Evolutionary conservation across 805 yeast species (phyloP), one percentile per base, ranked within the genome.

Genomic region (Scheffersomyces coipomensis): DNA sequence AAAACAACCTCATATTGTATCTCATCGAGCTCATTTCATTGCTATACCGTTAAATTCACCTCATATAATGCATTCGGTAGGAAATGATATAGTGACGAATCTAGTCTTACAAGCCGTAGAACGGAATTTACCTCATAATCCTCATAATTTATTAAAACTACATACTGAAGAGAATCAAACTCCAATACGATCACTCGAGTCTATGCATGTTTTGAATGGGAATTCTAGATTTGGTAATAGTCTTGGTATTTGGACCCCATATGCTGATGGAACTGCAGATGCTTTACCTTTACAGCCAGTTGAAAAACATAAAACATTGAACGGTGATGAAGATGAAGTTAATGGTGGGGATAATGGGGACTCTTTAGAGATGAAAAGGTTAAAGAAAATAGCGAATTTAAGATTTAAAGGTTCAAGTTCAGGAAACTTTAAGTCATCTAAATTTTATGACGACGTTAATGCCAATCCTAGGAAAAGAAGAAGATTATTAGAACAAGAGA

Each of bases 41-140:
- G 87, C 83, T 0, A 63, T 86, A 2, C 90, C 91, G 0, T 47
- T 71, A 44, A 80, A 82, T 38, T 80, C 90, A 2, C 83, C 88
- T 1, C 76, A 77, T 47, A 55, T 85, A 2, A 75, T 85, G 11
- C 88, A 84, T 53, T 66, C 83, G 0, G 68, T 67, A 6, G 64
- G 68, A 3, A 51, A 52, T 31, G 70, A 65, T 39, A 46, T 61
- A 37, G 74, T 77, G 2, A 58, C 80, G 0, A 69, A 73, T 30
- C 63, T 83, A 12, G 77, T 85, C 1, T 41, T 84, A 12, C 88
- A 83, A 45, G 72, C 81, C 1, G 69, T 86, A 2, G 82, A 80
- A 46, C 62, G 73, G 37, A 68, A 81, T 5, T 47, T 85, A 2
- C 64, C 79, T 1, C 62, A 68, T 9, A 63, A 67, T 30, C 73